Conservation (phyloP, 345 rosid species). For the Carallia brachiata region DNA sequence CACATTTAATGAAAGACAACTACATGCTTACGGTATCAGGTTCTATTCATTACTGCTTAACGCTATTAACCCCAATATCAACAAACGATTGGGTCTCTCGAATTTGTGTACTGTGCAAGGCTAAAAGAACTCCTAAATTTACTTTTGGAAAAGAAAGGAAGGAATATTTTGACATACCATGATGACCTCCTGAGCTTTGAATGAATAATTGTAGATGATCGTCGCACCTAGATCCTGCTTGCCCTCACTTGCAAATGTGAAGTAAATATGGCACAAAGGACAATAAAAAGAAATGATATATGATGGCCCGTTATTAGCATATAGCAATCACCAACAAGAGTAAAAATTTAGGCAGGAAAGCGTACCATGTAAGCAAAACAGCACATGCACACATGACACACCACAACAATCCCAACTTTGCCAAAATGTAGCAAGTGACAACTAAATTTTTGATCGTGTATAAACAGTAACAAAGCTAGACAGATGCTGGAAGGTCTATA, state of each 20-base stretch:
- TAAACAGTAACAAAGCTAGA: slow-evolving; percentile 6
- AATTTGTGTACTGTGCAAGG: neutral
- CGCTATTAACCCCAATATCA: too few relatives aligned
- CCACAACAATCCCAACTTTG: too few relatives aligned
- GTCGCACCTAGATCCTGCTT: neutral
- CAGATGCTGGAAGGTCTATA: slow-evolving; percentile 20
- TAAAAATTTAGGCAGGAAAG: too few relatives aligned
- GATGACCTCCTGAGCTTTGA: neutral
- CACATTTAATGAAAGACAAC: neutral
- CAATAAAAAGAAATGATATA: neutral
- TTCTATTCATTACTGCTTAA: too few relatives aligned
- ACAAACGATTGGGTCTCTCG: too few relatives aligned
- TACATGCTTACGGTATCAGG: neutral
- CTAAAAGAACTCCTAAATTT: too few relatives aligned
- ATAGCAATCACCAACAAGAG: too few relatives aligned
- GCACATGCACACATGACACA: too few relatives aligned
- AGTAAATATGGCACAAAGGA: slow-evolving; percentile 1
- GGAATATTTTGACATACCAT: slow-evolving; percentile 27
- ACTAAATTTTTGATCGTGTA: neutral
- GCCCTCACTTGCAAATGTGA: slow-evolving; percentile 3
- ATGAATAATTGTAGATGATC: neutral
- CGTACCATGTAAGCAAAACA: too few relatives aligned
- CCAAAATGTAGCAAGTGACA: neutral
- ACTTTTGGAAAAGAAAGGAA: too few relatives aligned
- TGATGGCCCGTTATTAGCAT: too few relatives aligned